Evolutionary conservation across 306 rosid genomes (phyloP).

Genomic region (Abrus precatorius): DNA sequence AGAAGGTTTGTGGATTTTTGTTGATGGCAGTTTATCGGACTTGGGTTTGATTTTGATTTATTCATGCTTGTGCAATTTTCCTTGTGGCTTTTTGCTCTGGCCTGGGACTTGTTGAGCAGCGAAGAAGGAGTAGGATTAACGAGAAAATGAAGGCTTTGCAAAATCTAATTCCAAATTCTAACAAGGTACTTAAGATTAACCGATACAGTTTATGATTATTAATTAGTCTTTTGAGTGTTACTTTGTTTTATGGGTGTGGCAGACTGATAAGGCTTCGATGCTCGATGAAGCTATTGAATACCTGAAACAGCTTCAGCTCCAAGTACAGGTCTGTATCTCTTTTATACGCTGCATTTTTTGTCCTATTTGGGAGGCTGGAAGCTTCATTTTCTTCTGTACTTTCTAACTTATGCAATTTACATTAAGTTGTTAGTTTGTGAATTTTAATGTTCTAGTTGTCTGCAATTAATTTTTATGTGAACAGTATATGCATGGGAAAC

Average conservation of each 20-base stretch:
- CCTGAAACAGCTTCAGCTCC: conserved; percentile 98
- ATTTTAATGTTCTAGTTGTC: conserved; percentile 3
- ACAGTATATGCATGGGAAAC: conserved; percentile 25
- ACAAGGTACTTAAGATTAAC: conserved; percentile 65
- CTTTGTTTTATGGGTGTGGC: conserved; percentile 47
- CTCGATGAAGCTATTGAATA: conserved; percentile 98
- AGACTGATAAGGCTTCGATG: conserved; percentile 99
- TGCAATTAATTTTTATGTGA: conserved; percentile 10
- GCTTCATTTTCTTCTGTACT: conserved; percentile 4
- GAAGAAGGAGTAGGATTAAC: conserved; percentile 97
- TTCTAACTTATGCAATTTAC: conserved; percentile 9
- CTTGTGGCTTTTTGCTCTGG: conserved; percentile 41
- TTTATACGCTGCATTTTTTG: conserved; percentile 21
- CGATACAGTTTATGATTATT: conserved; percentile 20
- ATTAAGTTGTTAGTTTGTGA: neutral
- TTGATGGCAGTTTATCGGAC: neutral
- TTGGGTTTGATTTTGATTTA: neutral
- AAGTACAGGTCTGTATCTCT: conserved; percentile 78
- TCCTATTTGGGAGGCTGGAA: neutral
- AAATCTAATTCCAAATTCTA: conserved; percentile 92
- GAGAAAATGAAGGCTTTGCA: conserved; percentile 98
- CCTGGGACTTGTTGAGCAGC: conserved; percentile 61
- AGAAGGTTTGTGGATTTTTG: conserved; percentile 66
- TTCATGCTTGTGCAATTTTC: conserved; percentile 6
- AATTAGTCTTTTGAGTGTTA: conserved; percentile 9